A percentile compares a stretch with the other conserved stretches of the same genome.
Conservation (phyloP, 2,329 filamentous ascomycete species). For the Chlorencoelia australis region DNA sequence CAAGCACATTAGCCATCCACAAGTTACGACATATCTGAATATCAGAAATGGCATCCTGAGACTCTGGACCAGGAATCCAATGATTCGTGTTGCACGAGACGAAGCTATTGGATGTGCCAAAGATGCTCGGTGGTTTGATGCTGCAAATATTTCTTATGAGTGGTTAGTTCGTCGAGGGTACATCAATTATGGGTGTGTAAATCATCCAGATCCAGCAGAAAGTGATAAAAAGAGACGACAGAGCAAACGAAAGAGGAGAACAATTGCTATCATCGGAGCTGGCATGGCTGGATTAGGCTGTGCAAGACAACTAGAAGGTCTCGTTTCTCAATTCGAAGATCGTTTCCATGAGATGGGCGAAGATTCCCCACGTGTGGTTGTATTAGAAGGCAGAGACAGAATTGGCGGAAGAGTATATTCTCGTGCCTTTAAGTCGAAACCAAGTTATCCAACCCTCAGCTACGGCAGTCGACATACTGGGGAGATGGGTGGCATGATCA, state of each 20-base stretch:
- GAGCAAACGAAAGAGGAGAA: constrained; percentile 48
- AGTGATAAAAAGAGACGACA: constrained; percentile 26
- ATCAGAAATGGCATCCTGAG: constrained; percentile 90
- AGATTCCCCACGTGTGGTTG: constrained; percentile 60
- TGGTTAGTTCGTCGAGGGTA: constrained; percentile 88
- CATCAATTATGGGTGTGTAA: constrained; percentile 91
- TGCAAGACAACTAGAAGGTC: constrained; percentile 79
- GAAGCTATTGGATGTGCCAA: constrained; percentile 87
- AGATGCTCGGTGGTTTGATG: constrained; percentile 78
- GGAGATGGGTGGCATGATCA: constrained; percentile 97
- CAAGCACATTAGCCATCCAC: constrained; percentile 71
- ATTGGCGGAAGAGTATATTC: constrained; percentile 93
- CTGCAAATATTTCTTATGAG: constrained; percentile 80
- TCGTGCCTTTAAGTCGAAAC: constrained; percentile 50
- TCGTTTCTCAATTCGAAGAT: constrained; percentile 71
- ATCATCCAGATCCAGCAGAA: constrained; percentile 39
- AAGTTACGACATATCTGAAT: constrained; percentile 92
- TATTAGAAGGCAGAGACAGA: constrained; percentile 78
- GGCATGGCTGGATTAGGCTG: constrained; percentile 91
- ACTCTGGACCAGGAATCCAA: constrained; percentile 79
- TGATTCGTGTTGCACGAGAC: constrained; percentile 68
- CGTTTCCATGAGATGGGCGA: constrained; percentile 56
- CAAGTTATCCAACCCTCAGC: constrained; percentile 43
- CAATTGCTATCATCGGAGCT: constrained; percentile 78
- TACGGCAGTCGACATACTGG: constrained; percentile 62